A percentile compares a stretch with the other conserved stretches of the same genome.
phyloP scores from a whole-genome alignment of 345 rosid species.

The Physaria fendleri region DNA sequence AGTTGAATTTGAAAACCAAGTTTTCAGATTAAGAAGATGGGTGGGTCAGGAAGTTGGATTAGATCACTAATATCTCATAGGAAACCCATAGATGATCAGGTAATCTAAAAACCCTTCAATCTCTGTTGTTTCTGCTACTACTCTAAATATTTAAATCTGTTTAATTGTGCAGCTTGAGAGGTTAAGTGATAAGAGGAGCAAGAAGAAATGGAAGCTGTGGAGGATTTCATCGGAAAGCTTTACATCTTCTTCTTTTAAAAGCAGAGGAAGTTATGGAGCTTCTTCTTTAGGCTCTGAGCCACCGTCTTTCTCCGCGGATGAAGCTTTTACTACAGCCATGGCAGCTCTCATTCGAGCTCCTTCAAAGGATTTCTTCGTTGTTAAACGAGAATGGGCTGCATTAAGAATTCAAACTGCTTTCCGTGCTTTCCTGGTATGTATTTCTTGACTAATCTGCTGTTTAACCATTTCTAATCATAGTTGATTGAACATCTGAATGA shows the following conservation, averaged over 20 bases:
- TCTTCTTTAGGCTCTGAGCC: constrained; percentile 29
- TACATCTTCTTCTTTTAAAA: constrained; percentile 26
- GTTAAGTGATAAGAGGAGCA: constrained; percentile 20
- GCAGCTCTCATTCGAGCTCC: constrained; percentile 73
- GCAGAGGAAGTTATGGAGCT: constrained; percentile 22
- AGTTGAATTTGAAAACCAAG: constrained; percentile 5
- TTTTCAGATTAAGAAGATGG: constrained; percentile 23
- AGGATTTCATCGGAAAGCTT: constrained; percentile 33
- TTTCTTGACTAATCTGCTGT: background rate
- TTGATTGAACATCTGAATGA: background rate
- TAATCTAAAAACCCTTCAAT: background rate
- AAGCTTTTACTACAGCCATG: constrained; percentile 55
- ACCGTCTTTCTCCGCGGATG: constrained; percentile 34
- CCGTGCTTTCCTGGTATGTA: constrained; percentile 65
- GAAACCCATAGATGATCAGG: constrained; percentile 20
- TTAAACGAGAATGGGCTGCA: constrained; percentile 82
- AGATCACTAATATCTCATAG: constrained; percentile 27
- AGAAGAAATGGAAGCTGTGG: constrained; percentile 38
- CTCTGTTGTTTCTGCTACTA: background rate
- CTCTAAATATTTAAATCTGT: background rate
- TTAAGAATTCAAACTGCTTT: constrained; percentile 84
- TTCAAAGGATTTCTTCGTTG: constrained; percentile 53
- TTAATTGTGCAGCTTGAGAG: constrained; percentile 7
- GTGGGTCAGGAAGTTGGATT: constrained; percentile 33
- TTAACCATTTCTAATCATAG: background rate